phyloP scores from a whole-genome alignment of 306 rosid genomes.

The Delonix regia region DNA sequence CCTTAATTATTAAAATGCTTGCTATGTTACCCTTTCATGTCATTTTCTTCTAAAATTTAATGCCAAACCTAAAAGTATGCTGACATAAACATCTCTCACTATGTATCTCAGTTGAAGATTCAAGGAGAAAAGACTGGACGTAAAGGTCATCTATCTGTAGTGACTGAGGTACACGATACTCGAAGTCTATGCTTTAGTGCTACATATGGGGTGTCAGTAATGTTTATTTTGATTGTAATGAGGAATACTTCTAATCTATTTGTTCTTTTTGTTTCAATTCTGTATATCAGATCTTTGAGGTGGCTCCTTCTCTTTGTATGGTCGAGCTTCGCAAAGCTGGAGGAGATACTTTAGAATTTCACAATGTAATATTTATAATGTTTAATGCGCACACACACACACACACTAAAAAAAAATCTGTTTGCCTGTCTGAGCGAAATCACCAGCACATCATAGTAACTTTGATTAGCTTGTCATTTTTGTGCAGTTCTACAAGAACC shows the following conservation, averaged over 20 bases:
- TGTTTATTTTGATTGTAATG: neutral
- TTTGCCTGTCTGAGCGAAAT: neutral
- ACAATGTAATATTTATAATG: constrained; percentile 52
- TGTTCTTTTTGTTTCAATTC: neutral
- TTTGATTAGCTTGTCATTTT: neutral
- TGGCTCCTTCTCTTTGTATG: constrained; percentile 90
- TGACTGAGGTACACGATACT: constrained; percentile 72
- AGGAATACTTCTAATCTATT: constrained; percentile 29
- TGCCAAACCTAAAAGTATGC: too few species aligned
- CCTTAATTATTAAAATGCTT: neutral
- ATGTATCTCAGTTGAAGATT: constrained; percentile 70
- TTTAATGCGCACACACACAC: constrained; percentile 4
- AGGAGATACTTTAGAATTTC: constrained; percentile 96
- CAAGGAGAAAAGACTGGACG: constrained; percentile 91
- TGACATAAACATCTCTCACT: neutral
- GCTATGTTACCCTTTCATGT: neutral
- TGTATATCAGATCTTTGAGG: constrained; percentile 76
- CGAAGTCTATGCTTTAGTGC: neutral
- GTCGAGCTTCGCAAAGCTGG: constrained; percentile 89
- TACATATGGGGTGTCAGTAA: neutral
- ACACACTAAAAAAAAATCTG: too few species aligned
- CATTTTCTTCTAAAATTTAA: too few species aligned
- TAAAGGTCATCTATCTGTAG: constrained; percentile 88
- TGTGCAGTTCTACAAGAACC: constrained; percentile 79
- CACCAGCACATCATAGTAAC: neutral